These are phyloP conservation scores for Saccharomycopsis sp. DNA, from an alignment of 805 yeast species.

Conservation along the genomic window DNA sequence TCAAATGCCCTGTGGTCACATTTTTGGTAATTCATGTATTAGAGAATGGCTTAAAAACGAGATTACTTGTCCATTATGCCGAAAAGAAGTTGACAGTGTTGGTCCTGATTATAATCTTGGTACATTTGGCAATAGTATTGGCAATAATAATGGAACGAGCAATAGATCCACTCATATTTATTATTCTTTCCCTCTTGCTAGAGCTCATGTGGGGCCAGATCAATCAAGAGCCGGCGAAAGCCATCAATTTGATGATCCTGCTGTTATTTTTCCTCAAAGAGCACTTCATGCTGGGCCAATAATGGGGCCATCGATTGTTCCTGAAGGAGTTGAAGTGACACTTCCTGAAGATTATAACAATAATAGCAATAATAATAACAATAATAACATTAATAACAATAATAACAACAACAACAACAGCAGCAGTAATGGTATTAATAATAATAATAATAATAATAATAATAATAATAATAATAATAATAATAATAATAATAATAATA, in stretches of 20 bases:
- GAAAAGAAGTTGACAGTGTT: slow-evolving; percentile 15
- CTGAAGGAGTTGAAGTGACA: slow-evolving; percentile 4
- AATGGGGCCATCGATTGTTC: slow-evolving; percentile 10
- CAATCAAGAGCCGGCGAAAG: slow-evolving; percentile 9
- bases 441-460: not conserved
- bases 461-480: slow-evolving; percentile 1
- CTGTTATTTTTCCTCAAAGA: slow-evolving; percentile 10
- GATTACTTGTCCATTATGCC: slow-evolving; percentile 77
- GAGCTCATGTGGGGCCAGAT: slow-evolving; percentile 9
- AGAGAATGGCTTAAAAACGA: slow-evolving; percentile 72
- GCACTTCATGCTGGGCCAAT: slow-evolving; percentile 5
- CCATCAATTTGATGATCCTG: slow-evolving; percentile 11
- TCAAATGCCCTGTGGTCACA: slow-evolving; percentile 74
- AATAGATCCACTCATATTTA: slow-evolving; percentile 1
- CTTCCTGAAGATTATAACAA: not conserved
- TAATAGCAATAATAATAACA: not conserved
- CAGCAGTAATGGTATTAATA: not conserved
- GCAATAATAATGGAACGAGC: not conserved
- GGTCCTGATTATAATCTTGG: no score
- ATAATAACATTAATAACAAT: slow-evolving; percentile 1
- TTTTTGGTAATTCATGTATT: slow-evolving; percentile 80
- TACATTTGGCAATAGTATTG: no score
- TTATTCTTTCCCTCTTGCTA: slow-evolving; percentile 11
- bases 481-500: no score
- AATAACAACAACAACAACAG: not conserved